phyloP scores from a whole-genome alignment of 2,329 filamentous ascomycete genomes.

The Curvularia sp. region DNA sequence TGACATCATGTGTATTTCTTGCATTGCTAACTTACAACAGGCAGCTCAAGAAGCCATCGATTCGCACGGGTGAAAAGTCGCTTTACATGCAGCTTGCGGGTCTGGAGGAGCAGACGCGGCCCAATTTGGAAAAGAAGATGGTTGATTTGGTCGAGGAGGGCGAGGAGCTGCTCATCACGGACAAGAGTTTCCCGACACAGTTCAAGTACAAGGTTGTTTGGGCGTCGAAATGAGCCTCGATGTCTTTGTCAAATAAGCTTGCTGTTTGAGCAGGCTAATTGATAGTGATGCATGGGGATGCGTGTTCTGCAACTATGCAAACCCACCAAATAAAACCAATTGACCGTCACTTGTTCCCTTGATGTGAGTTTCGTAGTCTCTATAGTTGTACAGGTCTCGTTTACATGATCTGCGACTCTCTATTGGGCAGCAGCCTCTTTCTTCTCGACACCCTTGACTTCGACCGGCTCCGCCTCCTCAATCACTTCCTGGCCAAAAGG shows the following conservation, averaged over 20 bases:
- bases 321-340: neutral
- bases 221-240: slow-evolving; percentile 15
- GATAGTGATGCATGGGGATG: neutral
- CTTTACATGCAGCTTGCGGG: slow-evolving; percentile 89
- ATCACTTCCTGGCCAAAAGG: slow-evolving; percentile 28
- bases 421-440: slow-evolving; percentile 13
- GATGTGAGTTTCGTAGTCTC: neutral
- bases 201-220: slow-evolving; percentile 67
- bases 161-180: slow-evolving; percentile 89
- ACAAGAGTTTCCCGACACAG: slow-evolving; percentile 83
- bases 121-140: slow-evolving; percentile 81
- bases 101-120: slow-evolving; percentile 82
- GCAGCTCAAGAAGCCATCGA: slow-evolving; percentile 91
- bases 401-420: slow-evolving; percentile 14
- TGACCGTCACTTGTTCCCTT: neutral
- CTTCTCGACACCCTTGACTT: slow-evolving; percentile 10
- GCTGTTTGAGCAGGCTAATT: neutral
- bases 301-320: neutral
- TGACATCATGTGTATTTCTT: too few species aligned
- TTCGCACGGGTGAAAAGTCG: slow-evolving; percentile 80
- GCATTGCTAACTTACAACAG: slow-evolving; percentile 30
- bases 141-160: slow-evolving; percentile 78
- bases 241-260: neutral
- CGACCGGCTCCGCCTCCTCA: slow-evolving; percentile 5
- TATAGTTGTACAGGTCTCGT: slow-evolving; percentile 15